Conservation (phyloP, 257 asterid genomes). For the Solanum ossicruentum region DNA sequence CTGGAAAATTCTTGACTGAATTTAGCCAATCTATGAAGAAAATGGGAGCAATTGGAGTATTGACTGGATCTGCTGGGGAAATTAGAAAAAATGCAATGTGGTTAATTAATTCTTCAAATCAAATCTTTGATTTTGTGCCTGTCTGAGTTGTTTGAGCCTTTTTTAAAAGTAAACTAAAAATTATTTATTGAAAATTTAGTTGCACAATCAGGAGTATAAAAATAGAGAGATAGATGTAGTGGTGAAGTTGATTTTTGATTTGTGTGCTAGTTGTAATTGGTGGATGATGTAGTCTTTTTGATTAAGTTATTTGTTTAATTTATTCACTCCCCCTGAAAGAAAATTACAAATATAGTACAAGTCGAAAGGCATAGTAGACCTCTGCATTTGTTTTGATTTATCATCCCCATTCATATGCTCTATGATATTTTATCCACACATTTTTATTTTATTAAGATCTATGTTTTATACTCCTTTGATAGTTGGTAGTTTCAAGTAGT, state of each 20-base stretch:
- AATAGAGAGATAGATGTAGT: background rate
- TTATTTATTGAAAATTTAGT: background rate
- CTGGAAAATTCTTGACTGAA: slow-evolving; percentile 12
- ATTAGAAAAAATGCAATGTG: slow-evolving; percentile 15
- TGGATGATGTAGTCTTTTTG: background rate
- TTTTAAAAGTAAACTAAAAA: no score
- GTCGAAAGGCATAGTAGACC: no score
- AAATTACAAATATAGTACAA: no score
- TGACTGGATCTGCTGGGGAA: slow-evolving; percentile 16
- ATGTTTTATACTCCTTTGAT: no score
- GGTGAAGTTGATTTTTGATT: background rate
- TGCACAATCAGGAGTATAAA: background rate
- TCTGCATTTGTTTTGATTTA: no score
- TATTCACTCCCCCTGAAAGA: no score
- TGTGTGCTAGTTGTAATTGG: background rate
- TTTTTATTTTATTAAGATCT: no score
- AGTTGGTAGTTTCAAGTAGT: no score
- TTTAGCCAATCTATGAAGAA: slow-evolving; percentile 20
- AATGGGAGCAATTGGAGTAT: slow-evolving; percentile 19
- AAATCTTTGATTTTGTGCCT: background rate
- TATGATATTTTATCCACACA: no score
- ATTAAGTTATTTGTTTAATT: no score
- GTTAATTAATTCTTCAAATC: background rate
- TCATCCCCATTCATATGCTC: no score
- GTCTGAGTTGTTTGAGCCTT: background rate